Percentiles rank a stretch among this genome's conserved stretches.
Conservation (phyloP, 2,329 filamentous ascomycete genomes). For the Fusarium sp. region DNA sequence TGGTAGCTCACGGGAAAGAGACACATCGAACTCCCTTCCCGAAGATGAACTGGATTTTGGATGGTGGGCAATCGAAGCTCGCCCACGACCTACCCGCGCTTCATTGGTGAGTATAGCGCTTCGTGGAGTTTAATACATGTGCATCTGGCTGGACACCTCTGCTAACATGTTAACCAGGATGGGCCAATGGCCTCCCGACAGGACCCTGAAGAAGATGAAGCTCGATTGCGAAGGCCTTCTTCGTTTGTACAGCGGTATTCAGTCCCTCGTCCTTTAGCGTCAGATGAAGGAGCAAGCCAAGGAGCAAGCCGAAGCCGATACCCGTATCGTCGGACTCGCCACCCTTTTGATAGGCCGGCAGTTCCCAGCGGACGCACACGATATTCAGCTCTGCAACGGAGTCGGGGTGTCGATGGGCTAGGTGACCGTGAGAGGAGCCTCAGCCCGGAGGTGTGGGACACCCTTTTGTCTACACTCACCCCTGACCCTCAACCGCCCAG, state of each 20-base stretch:
- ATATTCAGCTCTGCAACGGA: slow-evolving; percentile 21
- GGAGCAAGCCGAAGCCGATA: slow-evolving; percentile 8
- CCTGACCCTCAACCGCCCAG: slow-evolving; percentile 87
- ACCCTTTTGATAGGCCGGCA: background rate
- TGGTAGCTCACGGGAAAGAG: slow-evolving; percentile 32
- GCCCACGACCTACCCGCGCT: slow-evolving; percentile 37
- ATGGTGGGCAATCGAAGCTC: slow-evolving; percentile 48
- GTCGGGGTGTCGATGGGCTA: slow-evolving; percentile 74
- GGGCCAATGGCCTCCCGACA: slow-evolving; percentile 2
- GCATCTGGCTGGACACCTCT: background rate
- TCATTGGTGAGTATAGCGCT: slow-evolving; percentile 42
- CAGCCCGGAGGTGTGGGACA: slow-evolving; percentile 87
- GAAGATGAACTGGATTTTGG: slow-evolving; percentile 35
- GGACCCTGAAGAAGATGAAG: slow-evolving; percentile 5
- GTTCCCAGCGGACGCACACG: slow-evolving; percentile 4
- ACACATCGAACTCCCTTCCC: slow-evolving; percentile 8
- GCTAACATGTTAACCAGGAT: slow-evolving; percentile 31
- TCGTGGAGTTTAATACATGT: background rate
- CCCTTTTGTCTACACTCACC: slow-evolving; percentile 82
- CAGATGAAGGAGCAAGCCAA: slow-evolving; percentile 1
- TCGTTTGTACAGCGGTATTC: slow-evolving; percentile 15
- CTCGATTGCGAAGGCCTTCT: slow-evolving; percentile 1
- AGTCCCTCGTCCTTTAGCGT: background rate
- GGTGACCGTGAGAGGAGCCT: slow-evolving; percentile 88
- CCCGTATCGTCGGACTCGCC: background rate